Evolutionary conservation across 257 asterid species (phyloP).

Genomic region (Solanum infundibuliforme): DNA sequence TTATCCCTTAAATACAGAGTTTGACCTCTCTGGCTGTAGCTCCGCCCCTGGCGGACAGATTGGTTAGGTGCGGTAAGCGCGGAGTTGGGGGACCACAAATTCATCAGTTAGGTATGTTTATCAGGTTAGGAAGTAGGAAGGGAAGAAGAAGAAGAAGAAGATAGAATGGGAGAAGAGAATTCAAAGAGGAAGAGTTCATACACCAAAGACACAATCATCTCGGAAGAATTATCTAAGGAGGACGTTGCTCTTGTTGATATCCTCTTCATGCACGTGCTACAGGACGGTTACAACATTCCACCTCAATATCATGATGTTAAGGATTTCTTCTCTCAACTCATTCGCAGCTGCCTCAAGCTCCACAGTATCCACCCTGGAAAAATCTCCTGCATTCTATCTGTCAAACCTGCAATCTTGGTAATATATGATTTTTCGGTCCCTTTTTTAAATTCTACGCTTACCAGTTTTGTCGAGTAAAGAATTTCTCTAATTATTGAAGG

Average conservation of each 20-base stretch:
- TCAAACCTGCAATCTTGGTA: conserved; percentile 62
- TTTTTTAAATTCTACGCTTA: neutral
- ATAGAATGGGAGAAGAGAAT: neutral
- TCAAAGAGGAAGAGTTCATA: neutral
- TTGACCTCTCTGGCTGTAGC: too few species aligned
- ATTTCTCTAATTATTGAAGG: neutral
- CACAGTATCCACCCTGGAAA: conserved; percentile 37
- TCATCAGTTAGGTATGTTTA: too few species aligned
- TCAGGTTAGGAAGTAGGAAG: too few species aligned
- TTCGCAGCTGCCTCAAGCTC: conserved; percentile 15
- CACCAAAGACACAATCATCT: conserved; percentile 1
- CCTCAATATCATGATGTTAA: conserved; percentile 15
- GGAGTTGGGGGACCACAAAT: too few species aligned
- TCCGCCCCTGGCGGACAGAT: too few species aligned
- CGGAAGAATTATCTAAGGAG: conserved; percentile 12
- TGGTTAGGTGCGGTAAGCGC: too few species aligned
- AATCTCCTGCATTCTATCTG: conserved; percentile 53
- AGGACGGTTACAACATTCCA: conserved; percentile 19
- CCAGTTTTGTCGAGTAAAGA: neutral
- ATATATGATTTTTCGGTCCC: neutral
- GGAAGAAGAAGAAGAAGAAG: neutral
- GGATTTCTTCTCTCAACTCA: conserved; percentile 5
- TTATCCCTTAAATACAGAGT: too few species aligned
- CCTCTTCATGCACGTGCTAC: conserved; percentile 14
- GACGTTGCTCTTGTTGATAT: neutral